A percentile compares a stretch with the other conserved stretches of the same genome.
Evolutionary conservation across 768 basidiomycete species (phyloP).

Genomic region (Tulasnella sp.): DNA sequence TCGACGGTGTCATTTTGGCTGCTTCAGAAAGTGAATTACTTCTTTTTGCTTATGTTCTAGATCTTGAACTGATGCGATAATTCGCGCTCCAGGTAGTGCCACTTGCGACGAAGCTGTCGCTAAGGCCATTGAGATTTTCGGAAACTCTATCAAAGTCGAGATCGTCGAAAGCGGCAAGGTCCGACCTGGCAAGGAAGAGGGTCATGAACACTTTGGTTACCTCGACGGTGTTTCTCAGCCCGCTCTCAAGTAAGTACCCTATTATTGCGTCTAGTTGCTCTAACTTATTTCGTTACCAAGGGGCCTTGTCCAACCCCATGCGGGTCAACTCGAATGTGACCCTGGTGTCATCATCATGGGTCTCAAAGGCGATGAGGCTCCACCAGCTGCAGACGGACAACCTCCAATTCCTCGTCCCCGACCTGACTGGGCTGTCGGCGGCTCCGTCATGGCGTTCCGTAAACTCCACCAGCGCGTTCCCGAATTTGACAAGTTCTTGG

Average conservation of each 20-base stretch:
- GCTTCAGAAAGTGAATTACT: constrained; percentile 8
- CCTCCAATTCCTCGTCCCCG: not conserved
- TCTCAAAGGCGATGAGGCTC: constrained; percentile 10
- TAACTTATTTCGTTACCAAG: not conserved
- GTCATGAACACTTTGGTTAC: constrained; percentile 26
- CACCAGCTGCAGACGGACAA: not conserved
- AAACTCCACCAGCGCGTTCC: constrained; percentile 23
- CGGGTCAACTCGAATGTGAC: constrained; percentile 15
- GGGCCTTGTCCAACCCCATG: constrained; percentile 17
- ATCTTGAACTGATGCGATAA: not conserved
- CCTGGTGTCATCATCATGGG: constrained; percentile 27
- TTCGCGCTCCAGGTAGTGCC: not conserved
- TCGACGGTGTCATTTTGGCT: constrained; percentile 20
- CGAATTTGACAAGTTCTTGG: constrained; percentile 20
- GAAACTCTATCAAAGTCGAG: constrained; percentile 14
- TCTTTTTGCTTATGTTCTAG: no score
- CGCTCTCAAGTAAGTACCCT: constrained; percentile 1
- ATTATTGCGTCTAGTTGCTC: no score
- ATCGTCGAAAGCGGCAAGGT: not conserved
- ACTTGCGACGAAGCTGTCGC: not conserved
- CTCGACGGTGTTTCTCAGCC: constrained; percentile 22
- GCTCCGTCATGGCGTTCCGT: constrained; percentile 23
- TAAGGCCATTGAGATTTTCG: not conserved
- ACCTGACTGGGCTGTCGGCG: constrained; percentile 14
- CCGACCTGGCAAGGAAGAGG: constrained; percentile 7